Evolutionary conservation across 345 rosid genomes (phyloP), one percentile per base, ranked within the genome.

Genomic region (Lepidium africanum): DNA sequence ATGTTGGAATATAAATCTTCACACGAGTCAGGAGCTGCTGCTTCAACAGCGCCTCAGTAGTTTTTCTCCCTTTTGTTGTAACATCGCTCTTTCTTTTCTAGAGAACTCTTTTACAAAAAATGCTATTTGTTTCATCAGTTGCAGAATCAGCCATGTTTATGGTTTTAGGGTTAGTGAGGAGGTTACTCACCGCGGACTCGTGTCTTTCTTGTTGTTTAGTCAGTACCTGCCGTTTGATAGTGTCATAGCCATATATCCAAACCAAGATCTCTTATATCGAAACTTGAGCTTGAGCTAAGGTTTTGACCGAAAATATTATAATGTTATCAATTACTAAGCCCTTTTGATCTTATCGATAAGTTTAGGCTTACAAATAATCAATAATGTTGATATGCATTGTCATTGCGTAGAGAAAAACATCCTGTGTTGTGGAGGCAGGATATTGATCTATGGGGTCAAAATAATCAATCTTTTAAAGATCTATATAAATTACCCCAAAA

Each of bases 1-100:
- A 84, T 92, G 96, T 42, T 59, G 81, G 82, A 82, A 53, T 81
- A 86, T 69, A 79, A 64, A 42, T 79, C 87, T 42, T 72, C 85
- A 17, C 71, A 78, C 43, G 55, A 84, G 75, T 5, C 78, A 71
- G 67, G 95, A 86, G 54, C 76, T 91, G 43, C 96, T 91, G 27
- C 71, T 80, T 32, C 94, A 79, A 40, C 91, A 37, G 45, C 59
- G 69, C 49, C 75, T 14, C 74, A 51, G 57, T 66, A 67, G 77
- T 25, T 25, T 30, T 57, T 7, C 6, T 3, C 10, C 38, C 43
- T 40, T 76, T 42, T 63, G 74, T 64, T 23, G 49, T 40, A 46
- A 37, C 74, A 67, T 67, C 35, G 36, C 6, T 41, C 41, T 37
- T 9, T 65, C 43, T 53, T 46, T 38, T 53, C 67, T 45, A 45